Base-by-base conservation (phyloP, 1,284 basidiomycete species). In the Leccinum variabile region DNA sequence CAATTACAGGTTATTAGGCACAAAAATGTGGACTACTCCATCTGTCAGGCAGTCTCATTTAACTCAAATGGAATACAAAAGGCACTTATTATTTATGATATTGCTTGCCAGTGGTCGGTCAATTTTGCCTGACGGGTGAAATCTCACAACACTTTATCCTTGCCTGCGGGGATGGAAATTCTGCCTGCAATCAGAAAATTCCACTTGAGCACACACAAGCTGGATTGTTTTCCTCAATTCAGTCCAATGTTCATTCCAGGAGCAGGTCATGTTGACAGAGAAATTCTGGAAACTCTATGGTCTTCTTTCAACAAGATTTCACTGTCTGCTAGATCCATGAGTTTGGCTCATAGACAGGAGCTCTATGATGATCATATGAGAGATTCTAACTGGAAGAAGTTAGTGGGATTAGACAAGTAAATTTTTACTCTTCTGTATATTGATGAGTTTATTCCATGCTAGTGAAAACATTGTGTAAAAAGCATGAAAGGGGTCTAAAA, bases 271-370 rank as follows among this genome's bases (percentile, higher is more conserved):
- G 22, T 68, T n/a, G 64, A 68, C 18, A 53, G 62, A 18, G 62
- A 68, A 49, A 68, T 68, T 4, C 18, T 68, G 16, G 67, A 68
- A 41, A 68, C 62, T 3, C 44, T 68, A 5, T 68, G 62, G 64
- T 56, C 64, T 37, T 32, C 62, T 14, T 62, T 68, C 16, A 68
- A 67, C 22, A 66, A 63, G 11, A 66, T 68, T 22, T 66, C 58
- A 1, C 59, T 58, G 1, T 61, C 56, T 2, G 54, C 67, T 3
- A 62, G 67, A 37, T 63, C 60, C 7, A 68, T 68, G 67, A 63
- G 54, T 18, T 30, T 54, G 39, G 59, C 62, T 7, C 62, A 68
- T 49, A 10, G 60, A 28, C 18, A 65, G 46, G 62, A 68, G 57
- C 56, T 68, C 3, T 60, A 60, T 56, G 60, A 68, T 59, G 59